phyloP scores from a whole-genome alignment of 305 asterid species.

The Lippia alba region DNA sequence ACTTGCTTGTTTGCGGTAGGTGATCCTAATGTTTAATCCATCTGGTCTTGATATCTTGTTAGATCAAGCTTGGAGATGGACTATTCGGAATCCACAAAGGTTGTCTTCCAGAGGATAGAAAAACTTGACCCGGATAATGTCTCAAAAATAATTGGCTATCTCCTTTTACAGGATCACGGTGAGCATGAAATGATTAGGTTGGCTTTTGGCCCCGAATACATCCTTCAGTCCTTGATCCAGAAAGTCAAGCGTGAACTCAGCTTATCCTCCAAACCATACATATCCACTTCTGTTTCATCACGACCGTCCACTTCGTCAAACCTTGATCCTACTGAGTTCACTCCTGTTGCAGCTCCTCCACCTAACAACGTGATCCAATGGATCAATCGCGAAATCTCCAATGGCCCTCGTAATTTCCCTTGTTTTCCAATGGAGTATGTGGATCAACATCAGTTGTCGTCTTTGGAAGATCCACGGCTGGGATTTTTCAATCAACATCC shows the following conservation, averaged over 20 bases:
- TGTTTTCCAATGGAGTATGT: constrained; percentile 27
- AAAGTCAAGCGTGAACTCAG: constrained; percentile 33
- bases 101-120: constrained; percentile 37
- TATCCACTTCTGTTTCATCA: neutral
- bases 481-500: constrained; percentile 13
- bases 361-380: constrained; percentile 27
- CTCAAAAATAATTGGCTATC: constrained; percentile 35
- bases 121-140: constrained; percentile 39
- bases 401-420: constrained; percentile 29
- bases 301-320: neutral
- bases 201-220: constrained; percentile 35
- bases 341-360: constrained; percentile 33
- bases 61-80: constrained; percentile 39
- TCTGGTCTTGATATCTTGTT: constrained; percentile 25
- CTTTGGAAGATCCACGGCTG: constrained; percentile 37
- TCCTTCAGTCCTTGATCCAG: constrained; percentile 26
- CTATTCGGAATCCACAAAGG: constrained; percentile 35
- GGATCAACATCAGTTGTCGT: constrained; percentile 33
- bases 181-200: constrained; percentile 36
- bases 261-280: constrained; percentile 23
- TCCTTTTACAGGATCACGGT: constrained; percentile 22
- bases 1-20: neutral
- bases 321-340: constrained; percentile 39
- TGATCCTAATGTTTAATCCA: neutral
- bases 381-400: constrained; percentile 33